A percentile compares a stretch with the other conserved stretches of the same genome.
These are phyloP conservation scores for Fusarium aywerte DNA, from an alignment of 2,329 filamentous ascomycete genomes.

Conservation along the genomic window DNA sequence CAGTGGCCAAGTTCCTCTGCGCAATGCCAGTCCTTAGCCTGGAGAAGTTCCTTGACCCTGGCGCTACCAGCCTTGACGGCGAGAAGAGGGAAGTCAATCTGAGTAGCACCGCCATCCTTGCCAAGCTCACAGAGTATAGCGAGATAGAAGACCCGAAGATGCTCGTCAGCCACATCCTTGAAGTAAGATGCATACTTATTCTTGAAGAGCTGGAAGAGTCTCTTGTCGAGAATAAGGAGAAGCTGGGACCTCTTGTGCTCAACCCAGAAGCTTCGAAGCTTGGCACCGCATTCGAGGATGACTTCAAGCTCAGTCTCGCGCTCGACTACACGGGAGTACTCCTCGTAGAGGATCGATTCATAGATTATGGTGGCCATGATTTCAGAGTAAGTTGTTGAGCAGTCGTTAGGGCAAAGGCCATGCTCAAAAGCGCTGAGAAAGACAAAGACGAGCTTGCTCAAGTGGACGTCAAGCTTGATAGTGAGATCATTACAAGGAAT, in stretches of 20 bases:
- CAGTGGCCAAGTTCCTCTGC: conserved; percentile 57
- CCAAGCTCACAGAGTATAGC: conserved; percentile 55
- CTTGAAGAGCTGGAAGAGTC: conserved; percentile 54
- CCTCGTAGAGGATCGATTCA: conserved; percentile 41
- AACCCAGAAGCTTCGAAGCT: conserved; percentile 43
- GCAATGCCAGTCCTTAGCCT: conserved; percentile 52
- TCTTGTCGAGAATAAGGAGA: conserved; percentile 51
- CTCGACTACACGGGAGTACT: conserved; percentile 42
- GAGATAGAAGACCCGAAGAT: conserved; percentile 54
- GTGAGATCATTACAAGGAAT: conserved; percentile 53
- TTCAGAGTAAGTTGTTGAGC: conserved; percentile 54
- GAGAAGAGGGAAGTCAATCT: conserved; percentile 53
- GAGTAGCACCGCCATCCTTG: conserved; percentile 46
- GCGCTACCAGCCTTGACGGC: conserved; percentile 49
- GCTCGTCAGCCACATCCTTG: conserved; percentile 45
- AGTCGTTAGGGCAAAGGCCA: conserved; percentile 50
- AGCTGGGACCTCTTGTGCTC: conserved; percentile 49
- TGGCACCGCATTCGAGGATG: conserved; percentile 42
- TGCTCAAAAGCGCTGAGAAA: conserved; percentile 60
- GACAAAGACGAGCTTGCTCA: conserved; percentile 54
- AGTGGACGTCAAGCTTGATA: conserved; percentile 52
- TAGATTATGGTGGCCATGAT: conserved; percentile 48
- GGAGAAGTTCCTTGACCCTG: conserved; percentile 52
- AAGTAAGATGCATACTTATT: conserved; percentile 47
- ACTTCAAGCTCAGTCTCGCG: conserved; percentile 35